Evolutionary conservation across 306 rosid genomes (phyloP).

Genomic region (Vicia villosa): DNA sequence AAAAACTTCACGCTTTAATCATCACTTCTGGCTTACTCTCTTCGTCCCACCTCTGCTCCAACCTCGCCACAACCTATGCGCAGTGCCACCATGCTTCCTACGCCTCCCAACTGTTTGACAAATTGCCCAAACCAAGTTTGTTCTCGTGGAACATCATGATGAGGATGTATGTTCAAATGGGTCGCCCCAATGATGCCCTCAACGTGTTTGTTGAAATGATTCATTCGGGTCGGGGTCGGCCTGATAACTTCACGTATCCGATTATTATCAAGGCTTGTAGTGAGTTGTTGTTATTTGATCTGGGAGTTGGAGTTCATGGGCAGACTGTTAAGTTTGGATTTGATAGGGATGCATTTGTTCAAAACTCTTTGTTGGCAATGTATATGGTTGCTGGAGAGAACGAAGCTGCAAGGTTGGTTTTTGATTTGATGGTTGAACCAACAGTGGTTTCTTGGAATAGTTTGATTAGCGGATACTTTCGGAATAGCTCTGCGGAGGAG

Average conservation of each 20-base stretch:
- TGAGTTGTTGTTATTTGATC: slow-evolving; percentile 47
- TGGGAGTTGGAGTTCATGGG: slow-evolving; percentile 72
- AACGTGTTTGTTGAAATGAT: slow-evolving; percentile 64
- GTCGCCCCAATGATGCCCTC: slow-evolving; percentile 55
- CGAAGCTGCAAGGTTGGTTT: slow-evolving; percentile 56
- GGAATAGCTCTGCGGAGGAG: slow-evolving; percentile 52
- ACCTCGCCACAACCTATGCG: slow-evolving; percentile 57
- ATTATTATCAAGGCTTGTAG: slow-evolving; percentile 74
- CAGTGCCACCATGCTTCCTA: slow-evolving; percentile 53
- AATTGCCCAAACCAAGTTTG: slow-evolving; percentile 47
- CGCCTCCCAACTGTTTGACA: slow-evolving; percentile 66
- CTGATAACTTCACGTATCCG: slow-evolving; percentile 70
- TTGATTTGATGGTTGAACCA: slow-evolving; percentile 58
- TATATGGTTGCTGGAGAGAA: slow-evolving; percentile 68
- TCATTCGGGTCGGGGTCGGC: slow-evolving; percentile 40
- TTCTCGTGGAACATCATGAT: slow-evolving; percentile 63
- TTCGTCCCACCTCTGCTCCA: slow-evolving; percentile 46
- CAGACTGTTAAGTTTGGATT: slow-evolving; percentile 53
- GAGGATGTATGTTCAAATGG: slow-evolving; percentile 50
- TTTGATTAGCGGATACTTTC: slow-evolving; percentile 71
- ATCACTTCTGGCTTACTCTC: slow-evolving; percentile 52
- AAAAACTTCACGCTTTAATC: slow-evolving; percentile 62
- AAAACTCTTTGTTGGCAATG: slow-evolving; percentile 82
- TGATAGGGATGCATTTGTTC: slow-evolving; percentile 52
- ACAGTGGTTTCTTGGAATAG: slow-evolving; percentile 85